Base-by-base conservation (phyloP, 495 filamentous ascomycete species). In the Penicillium nucicola region DNA sequence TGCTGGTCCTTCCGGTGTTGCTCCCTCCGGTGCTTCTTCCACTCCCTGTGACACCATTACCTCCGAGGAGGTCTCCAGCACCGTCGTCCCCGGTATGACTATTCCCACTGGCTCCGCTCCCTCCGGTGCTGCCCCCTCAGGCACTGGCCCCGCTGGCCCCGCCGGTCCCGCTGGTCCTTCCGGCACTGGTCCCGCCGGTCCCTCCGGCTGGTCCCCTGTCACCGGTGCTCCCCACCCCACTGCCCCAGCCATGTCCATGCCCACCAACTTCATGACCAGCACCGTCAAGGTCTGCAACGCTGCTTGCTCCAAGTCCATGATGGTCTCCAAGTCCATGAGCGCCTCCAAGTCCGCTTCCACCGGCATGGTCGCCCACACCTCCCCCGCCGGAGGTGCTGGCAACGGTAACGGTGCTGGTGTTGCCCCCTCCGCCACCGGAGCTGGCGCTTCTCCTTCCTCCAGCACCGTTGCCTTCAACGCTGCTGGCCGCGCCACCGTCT, bases 401-500 rank as follows among this genome's bases (percentile, higher is more conserved):
- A 20, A 40, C 19, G 19, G 38, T 23, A 22, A 22, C 20, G 20
- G 23, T 7, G 12, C 38, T 30, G 6, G 28, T 22, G 23, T 25
- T 12, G 40, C n/a, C 28, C 2, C 23, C 25, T 31, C 42, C 19
- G 14, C 58, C 31, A 46, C 43, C 20, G 44, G 47, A 11, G 28
- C 22, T 25, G 39, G n/a, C 19, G 23, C 55, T 31, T 32, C 57
- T 36, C 48, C 55, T 35, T 25, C 39, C 11, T 13, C 53, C 38
- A 50, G 18, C n/a, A 49, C 58, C 7, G 36, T 46, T 48, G 34
- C 51, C 8, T 65, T 52, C 53, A 65, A 64, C 56, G 64, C 61
- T 4, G 64, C 64, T 30, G 61, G 61, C 39, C 64, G 58, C 25
- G 43, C 62, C 38, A 60, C 59, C 30, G 41, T 67, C 25, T 67